phyloP scores from a whole-genome alignment of 2,329 filamentous ascomycete genomes.

The Neospermospora avenae region DNA sequence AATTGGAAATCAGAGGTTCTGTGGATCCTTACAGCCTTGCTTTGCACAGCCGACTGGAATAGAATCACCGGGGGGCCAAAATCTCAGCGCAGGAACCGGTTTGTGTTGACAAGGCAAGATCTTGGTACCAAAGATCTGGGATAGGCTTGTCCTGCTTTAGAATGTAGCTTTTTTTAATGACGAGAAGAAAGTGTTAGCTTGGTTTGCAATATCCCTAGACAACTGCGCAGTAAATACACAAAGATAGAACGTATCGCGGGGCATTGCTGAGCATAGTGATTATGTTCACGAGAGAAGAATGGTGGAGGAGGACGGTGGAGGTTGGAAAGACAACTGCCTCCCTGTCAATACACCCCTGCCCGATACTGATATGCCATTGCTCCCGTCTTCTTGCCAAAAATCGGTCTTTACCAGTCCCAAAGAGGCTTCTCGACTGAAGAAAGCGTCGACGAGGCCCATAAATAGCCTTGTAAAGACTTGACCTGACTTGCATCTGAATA shows the following conservation, averaged over 20 bases:
- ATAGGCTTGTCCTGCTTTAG: constrained; percentile 16
- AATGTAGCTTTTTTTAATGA: constrained; percentile 22
- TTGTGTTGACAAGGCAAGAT: constrained; percentile 22
- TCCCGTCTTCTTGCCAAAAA: constrained; percentile 8
- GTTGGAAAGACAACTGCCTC: constrained; percentile 13
- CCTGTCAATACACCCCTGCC: constrained; percentile 7
- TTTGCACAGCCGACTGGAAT: constrained; percentile 34
- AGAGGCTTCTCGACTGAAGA: constrained; percentile 8
- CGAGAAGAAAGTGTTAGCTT: constrained; percentile 22
- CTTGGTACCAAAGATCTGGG: constrained; percentile 24
- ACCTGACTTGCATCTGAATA: not conserved
- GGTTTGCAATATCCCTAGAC: constrained; percentile 24
- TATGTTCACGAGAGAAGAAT: constrained; percentile 24
- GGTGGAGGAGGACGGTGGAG: constrained; percentile 19
- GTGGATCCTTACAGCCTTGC: constrained; percentile 30
- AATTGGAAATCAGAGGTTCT: constrained; percentile 28
- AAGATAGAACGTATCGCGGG: constrained; percentile 34
- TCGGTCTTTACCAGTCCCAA: constrained; percentile 8
- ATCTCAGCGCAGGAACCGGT: constrained; percentile 27
- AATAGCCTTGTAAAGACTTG: constrained; percentile 8
- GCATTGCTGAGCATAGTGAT: constrained; percentile 33
- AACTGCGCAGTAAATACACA: constrained; percentile 30
- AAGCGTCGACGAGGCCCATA: constrained; percentile 7
- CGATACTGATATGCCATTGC: constrained; percentile 1
- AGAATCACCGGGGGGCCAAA: constrained; percentile 28